A percentile compares a stretch with the other conserved stretches of the same genome.
Conservation (phyloP, 306 rosid species). For the Abrus pulchellus region DNA sequence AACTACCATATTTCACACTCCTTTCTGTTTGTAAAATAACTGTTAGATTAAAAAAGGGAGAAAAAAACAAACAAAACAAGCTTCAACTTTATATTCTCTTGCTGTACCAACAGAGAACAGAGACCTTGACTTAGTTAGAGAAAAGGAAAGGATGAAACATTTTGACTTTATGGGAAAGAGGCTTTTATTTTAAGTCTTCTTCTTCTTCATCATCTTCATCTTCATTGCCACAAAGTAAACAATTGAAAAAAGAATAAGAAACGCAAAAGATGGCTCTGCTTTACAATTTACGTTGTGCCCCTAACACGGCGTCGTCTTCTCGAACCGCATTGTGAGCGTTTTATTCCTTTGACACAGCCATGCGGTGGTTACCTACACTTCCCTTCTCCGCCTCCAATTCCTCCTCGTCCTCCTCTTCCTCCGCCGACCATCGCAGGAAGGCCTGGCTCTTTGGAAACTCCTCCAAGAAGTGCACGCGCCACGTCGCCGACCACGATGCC, state of each 20-base stretch:
- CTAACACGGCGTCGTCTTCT: background rate
- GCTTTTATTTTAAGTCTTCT: background rate
- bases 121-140: conserved; percentile 36
- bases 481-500: conserved; percentile 41
- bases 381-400: conserved; percentile 59
- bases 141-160: background rate
- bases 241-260: background rate
- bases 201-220: background rate
- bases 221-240: background rate
- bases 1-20: background rate
- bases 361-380: conserved; percentile 81
- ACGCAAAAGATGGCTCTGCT: background rate
- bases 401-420: conserved; percentile 42
- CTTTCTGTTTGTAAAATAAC: conserved; percentile 5
- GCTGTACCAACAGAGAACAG: background rate
- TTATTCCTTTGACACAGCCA: conserved; percentile 35
- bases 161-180: conserved; percentile 10
- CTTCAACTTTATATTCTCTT: background rate
- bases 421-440: conserved; percentile 42
- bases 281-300: background rate
- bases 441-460: conserved; percentile 56
- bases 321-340: background rate
- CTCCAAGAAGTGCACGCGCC: conserved; percentile 53
- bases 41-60: background rate
- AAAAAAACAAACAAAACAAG: background rate